Evolutionary conservation across 176 grass and related monocot genomes (phyloP).

Genomic region (Saccharum spontaneum): DNA sequence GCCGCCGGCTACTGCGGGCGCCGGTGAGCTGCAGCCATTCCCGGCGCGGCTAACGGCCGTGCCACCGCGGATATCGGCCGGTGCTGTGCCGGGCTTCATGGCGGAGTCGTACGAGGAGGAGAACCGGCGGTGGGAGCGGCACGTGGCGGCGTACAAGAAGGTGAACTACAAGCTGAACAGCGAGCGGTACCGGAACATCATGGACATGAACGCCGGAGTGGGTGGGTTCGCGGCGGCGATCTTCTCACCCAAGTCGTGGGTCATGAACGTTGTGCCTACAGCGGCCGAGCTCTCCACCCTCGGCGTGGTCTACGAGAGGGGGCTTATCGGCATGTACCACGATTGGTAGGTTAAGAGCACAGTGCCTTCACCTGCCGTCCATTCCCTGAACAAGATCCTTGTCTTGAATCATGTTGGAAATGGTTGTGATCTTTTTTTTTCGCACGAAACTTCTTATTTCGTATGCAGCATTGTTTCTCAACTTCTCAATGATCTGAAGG

Average conservation of each 20-base stretch:
- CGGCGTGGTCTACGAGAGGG: conserved; percentile 72
- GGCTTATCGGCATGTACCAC: conserved; percentile 88
- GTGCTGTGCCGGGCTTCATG: conserved; percentile 50
- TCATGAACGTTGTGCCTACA: conserved; percentile 88
- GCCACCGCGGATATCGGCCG: conserved; percentile 50
- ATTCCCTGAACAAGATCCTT: neutral
- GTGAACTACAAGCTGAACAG: conserved; percentile 58
- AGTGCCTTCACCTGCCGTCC: neutral
- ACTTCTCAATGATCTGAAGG: neutral
- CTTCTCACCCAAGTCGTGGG: conserved; percentile 77
- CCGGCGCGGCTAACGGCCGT: conserved; percentile 53
- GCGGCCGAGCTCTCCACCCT: conserved; percentile 66
- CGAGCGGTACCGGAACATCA: conserved; percentile 71
- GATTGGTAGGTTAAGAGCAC: conserved; percentile 54
- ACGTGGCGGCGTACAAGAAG: conserved; percentile 67
- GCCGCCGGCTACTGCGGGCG: conserved; percentile 3
- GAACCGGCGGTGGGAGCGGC: conserved; percentile 66
- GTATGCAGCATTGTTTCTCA: neutral
- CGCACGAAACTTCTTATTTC: neutral
- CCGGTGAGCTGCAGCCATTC: conserved; percentile 63
- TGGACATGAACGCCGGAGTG: conserved; percentile 98
- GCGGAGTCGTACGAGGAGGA: conserved; percentile 54
- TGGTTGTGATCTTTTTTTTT: neutral
- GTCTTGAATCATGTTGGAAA: neutral
- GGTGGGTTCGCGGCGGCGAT: conserved; percentile 77